Evolutionary conservation across 805 yeast species (phyloP), one percentile per base, ranked within the genome.

Genomic region (Candida jianshihensis): DNA sequence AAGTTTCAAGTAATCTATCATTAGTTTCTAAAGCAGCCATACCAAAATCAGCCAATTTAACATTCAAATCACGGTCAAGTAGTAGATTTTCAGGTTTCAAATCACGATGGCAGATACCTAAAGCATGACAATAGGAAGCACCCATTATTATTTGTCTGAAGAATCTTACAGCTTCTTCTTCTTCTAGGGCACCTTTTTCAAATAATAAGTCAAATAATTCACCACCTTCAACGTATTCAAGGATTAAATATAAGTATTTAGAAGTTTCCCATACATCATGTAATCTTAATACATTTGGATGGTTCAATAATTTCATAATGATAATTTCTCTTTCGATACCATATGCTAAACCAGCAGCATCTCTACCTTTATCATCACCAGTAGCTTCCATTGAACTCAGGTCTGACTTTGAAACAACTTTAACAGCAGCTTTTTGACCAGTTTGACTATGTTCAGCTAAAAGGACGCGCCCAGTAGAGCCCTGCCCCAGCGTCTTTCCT

Each of bases 201-300:
- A 83, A 87, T 37, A 84, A 62, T 42, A 78, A 69, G 51, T 84
- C 92, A 47, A 84, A 84, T 37, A 84, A 61, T 58, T 84, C 94
- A 40, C 94, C 94, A n/a, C 92, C 90, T 57, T 84, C 89, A 22
- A 84, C 90, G 55, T 82, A 84, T 54, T 84, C 94, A 34, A 84
- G 61, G 13, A 84, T 87, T 45, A 84, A 58, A 51, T 80, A 84
- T 39, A 92, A 68, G 41, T 90, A 96, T 53, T 86, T 87, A 46
- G 87, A 81, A 46, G 94, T 90, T 60, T 92, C 98, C 97, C 97
- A 92, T 18, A 92, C 98, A 55, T 92, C 98, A 56, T 88, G 92
- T 27, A 92, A 67, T 19, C 92, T 83, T 74, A 92, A 78, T 18
- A 92, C 92, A 53, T 92, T 90, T 11, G 95, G 87, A 59, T 92